phyloP scores from a whole-genome alignment of 2,329 filamentous ascomycete species.

The Xylariaceae sp. region DNA sequence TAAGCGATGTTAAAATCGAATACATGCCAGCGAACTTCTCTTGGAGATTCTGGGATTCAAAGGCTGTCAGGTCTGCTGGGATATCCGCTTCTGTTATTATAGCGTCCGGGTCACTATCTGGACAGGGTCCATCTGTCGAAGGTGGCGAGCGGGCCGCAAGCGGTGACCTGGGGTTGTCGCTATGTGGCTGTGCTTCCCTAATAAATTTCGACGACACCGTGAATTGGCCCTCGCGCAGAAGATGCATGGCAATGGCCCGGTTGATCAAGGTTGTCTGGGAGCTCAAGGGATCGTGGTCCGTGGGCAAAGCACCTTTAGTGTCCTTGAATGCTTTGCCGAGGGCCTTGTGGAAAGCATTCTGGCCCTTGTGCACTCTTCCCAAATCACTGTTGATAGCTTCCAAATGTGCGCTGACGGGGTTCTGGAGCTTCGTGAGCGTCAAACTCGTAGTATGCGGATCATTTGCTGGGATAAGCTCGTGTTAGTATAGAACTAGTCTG shows the following conservation, averaged over 20 bases:
- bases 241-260: constrained; percentile 91
- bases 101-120: constrained; percentile 22
- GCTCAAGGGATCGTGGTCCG: constrained; percentile 74
- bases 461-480: constrained; percentile 32
- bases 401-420: constrained; percentile 73
- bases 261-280: constrained; percentile 75
- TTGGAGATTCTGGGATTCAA: constrained; percentile 65
- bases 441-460: constrained; percentile 67
- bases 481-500: constrained; percentile 11
- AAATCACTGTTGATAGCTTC: constrained; percentile 75
- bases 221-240: constrained; percentile 92
- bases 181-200: constrained; percentile 52
- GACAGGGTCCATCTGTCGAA: constrained; percentile 14
- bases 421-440: constrained; percentile 78
- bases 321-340: constrained; percentile 75
- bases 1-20: constrained; percentile 72
- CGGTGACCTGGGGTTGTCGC: constrained; percentile 15
- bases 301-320: constrained; percentile 63
- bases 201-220: constrained; percentile 81
- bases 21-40: constrained; percentile 87
- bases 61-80: constrained; percentile 47
- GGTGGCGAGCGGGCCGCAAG: constrained; percentile 22
- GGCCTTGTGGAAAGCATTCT: constrained; percentile 78
- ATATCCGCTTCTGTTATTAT: constrained; percentile 30
- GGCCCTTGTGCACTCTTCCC: constrained; percentile 74